phyloP scores from a whole-genome alignment of 805 yeast species.

The Yamadazyma sp. region DNA sequence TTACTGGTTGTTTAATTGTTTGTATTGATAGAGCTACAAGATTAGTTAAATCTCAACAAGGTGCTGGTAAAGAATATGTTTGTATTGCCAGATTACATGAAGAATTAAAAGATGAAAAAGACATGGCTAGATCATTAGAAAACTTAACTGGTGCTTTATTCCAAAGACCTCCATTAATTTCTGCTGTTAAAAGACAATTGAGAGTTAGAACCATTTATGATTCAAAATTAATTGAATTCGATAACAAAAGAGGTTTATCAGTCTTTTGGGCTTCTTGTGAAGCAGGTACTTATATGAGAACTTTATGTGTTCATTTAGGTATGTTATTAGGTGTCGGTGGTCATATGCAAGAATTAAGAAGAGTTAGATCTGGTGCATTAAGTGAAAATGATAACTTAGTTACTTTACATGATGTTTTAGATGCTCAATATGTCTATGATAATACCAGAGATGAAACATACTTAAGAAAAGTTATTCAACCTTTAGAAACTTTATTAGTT shows the following conservation, averaged over 20 bases:
- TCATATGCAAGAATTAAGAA: slow-evolving; percentile 99
- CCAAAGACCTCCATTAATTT: slow-evolving; percentile 98
- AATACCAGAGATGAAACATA: slow-evolving; percentile 96
- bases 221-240: slow-evolving; percentile 92
- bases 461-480: slow-evolving; percentile 89
- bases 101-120: slow-evolving; percentile 85
- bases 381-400: slow-evolving; percentile 88
- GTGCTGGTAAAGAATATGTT: slow-evolving; percentile 99
- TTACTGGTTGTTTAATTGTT: slow-evolving; percentile 97
- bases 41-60: slow-evolving; percentile 97
- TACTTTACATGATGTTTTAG: slow-evolving; percentile 94
- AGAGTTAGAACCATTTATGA: slow-evolving; percentile 98
- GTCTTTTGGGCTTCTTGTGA: slow-evolving; percentile 99
- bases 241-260: slow-evolving; percentile 93
- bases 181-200: slow-evolving; percentile 98
- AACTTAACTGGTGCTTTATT: slow-evolving; percentile 97
- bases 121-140: slow-evolving; percentile 81
- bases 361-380: slow-evolving; percentile 97
- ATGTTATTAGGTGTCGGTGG: slow-evolving; percentile 99
- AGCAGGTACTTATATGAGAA: slow-evolving; percentile 99
- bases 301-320: slow-evolving; percentile 97
- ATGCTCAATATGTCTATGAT: slow-evolving; percentile 97
- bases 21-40: slow-evolving; percentile 98
- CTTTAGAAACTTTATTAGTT: slow-evolving; percentile 87
- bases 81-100: slow-evolving; percentile 96